phyloP scores from a whole-genome alignment of 1,139 yeast species.

The Blastobotrys raffinosifermentans region DNA sequence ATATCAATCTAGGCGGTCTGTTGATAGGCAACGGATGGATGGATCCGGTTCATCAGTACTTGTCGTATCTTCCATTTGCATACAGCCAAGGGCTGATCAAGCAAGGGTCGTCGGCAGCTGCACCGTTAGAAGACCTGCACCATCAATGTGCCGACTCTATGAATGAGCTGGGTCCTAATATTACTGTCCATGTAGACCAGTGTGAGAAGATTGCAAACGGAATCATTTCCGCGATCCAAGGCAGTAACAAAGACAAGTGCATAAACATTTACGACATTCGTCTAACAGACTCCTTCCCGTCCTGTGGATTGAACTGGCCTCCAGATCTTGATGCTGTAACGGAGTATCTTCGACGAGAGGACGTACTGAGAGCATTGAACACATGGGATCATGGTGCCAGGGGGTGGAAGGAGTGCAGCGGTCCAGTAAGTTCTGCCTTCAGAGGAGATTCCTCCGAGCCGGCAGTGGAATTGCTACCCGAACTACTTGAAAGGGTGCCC shows the following conservation, averaged over 20 bases:
- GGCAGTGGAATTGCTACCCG: conserved; percentile 60
- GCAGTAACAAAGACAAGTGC: conserved; percentile 41
- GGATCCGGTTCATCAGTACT: conserved; percentile 80
- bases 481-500: conserved; percentile 49
- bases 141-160: conserved; percentile 29
- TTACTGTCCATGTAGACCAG: conserved; percentile 22
- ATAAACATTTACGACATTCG: conserved; percentile 78
- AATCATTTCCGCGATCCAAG: conserved; percentile 13
- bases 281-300: conserved; percentile 64
- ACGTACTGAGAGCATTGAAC: conserved; percentile 53
- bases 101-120: conserved; percentile 24
- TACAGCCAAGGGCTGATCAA: conserved; percentile 53
- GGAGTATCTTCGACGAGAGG: conserved; percentile 51
- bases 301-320: conserved; percentile 97
- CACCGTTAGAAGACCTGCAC: conserved; percentile 29
- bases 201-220: conserved; percentile 28
- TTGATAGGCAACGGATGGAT: conserved; percentile 95
- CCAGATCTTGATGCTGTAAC: conserved; percentile 54
- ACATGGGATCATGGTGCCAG: conserved; percentile 28
- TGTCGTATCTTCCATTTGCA: conserved; percentile 74
- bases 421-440: conserved; percentile 49
- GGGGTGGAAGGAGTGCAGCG: conserved; percentile 74
- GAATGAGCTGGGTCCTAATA: conserved; percentile 27
- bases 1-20: conserved; percentile 54
- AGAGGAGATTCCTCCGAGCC: conserved; percentile 52